These are phyloP conservation scores for Priceomyces carsonii DNA, from an alignment of 805 yeast species.

Conservation along the genomic window DNA sequence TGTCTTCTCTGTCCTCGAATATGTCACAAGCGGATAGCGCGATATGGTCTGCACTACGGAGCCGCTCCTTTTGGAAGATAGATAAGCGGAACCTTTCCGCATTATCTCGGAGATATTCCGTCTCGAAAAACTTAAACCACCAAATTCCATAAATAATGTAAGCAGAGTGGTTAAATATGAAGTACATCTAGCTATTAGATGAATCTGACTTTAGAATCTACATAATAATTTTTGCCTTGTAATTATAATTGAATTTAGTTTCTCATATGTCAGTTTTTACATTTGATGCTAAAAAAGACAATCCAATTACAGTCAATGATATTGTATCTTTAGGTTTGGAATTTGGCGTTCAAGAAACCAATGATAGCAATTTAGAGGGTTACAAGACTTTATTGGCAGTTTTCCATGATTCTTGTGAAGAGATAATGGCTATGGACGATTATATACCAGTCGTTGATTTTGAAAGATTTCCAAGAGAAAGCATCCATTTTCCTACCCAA, in stretches of 20 bases:
- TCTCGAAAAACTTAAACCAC: no score
- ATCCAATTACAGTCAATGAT: constrained; percentile 22
- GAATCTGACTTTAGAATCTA: neutral
- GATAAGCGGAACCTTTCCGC: no score
- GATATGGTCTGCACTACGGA: no score
- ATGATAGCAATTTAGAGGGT: constrained; percentile 21
- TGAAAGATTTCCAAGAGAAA: constrained; percentile 30
- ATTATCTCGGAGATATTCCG: no score
- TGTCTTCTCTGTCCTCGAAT: no score
- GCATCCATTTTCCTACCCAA: constrained; percentile 20
- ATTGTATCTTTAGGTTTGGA: constrained; percentile 19
- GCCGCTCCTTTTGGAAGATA: no score
- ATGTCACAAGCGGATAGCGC: no score
- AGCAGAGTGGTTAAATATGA: no score
- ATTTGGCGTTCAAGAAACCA: constrained; percentile 20
- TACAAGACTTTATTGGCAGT: constrained; percentile 24
- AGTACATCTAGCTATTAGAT: no score
- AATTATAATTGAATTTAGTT: neutral
- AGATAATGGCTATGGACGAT: constrained; percentile 26
- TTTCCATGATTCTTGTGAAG: constrained; percentile 24
- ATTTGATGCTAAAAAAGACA: constrained; percentile 16
- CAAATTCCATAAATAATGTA: no score
- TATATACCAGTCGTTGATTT: constrained; percentile 27
- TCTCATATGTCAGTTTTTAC: constrained; percentile 24
- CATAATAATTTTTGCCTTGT: neutral